These are phyloP conservation scores for Fusarium dlaminii DNA, from an alignment of 2,329 filamentous ascomycete genomes.

Conservation along the genomic window DNA sequence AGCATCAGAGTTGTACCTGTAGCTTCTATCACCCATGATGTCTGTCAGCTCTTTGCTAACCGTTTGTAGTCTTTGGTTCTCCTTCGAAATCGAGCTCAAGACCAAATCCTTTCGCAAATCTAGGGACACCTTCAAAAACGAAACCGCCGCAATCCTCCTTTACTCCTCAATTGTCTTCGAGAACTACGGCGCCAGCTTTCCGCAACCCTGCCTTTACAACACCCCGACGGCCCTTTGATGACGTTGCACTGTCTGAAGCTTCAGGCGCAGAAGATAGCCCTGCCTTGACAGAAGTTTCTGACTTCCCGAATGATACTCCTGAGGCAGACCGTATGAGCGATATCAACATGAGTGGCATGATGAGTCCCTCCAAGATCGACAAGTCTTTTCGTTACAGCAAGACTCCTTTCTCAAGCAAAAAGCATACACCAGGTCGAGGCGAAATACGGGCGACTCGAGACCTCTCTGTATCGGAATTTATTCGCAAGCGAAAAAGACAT, in stretches of 20 bases:
- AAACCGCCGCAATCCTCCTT: slow-evolving; percentile 58
- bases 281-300: slow-evolving; percentile 65
- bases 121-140: slow-evolving; percentile 54
- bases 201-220: slow-evolving; percentile 73
- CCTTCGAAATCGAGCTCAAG: slow-evolving; percentile 49
- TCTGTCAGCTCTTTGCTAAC: slow-evolving; percentile 22
- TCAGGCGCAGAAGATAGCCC: slow-evolving; percentile 70
- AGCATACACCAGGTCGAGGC: slow-evolving; percentile 66
- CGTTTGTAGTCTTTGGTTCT: slow-evolving; percentile 49
- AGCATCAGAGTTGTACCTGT: background rate
- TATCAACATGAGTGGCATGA: slow-evolving; percentile 53
- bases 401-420: slow-evolving; percentile 51
- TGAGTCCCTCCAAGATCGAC: slow-evolving; percentile 58
- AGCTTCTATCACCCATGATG: background rate
- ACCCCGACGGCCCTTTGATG: slow-evolving; percentile 66
- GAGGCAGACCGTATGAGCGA: slow-evolving; percentile 59
- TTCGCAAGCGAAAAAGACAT: slow-evolving; percentile 64
- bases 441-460: slow-evolving; percentile 65
- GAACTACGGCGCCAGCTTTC: slow-evolving; percentile 61
- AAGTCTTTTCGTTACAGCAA: slow-evolving; percentile 58
- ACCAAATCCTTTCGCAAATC: slow-evolving; percentile 49
- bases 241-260: slow-evolving; percentile 62
- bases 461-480: slow-evolving; percentile 53
- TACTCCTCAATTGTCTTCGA: slow-evolving; percentile 54
- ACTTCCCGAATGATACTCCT: slow-evolving; percentile 61